Conservation (phyloP, 768 basidiomycete species). For the Neoboletus brunneissimus region DNA sequence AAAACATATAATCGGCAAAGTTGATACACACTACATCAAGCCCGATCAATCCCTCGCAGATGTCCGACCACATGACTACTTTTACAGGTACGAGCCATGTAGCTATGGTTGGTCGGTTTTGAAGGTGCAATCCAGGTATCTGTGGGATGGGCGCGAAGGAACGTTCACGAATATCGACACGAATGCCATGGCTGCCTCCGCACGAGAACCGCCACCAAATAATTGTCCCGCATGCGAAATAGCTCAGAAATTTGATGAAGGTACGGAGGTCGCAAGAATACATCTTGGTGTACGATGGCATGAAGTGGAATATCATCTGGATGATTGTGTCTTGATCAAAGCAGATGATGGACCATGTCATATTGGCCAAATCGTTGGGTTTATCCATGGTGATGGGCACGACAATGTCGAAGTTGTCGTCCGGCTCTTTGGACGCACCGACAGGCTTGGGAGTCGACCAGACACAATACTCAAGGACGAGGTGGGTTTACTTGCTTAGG, state of each 20-base stretch:
- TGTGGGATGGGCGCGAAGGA: slow-evolving; percentile 45
- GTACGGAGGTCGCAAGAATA: slow-evolving; percentile 29
- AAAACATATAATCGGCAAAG: slow-evolving; percentile 50
- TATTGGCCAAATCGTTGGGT: slow-evolving; percentile 50
- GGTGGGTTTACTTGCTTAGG: slow-evolving; percentile 32
- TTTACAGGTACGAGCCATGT: slow-evolving; percentile 48
- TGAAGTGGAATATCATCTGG: slow-evolving; percentile 51
- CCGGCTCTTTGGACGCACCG: slow-evolving; percentile 51
- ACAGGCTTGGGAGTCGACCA: slow-evolving; percentile 38
- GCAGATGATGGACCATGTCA: slow-evolving; percentile 48
- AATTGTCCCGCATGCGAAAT: slow-evolving; percentile 54
- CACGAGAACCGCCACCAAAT: slow-evolving; percentile 36
- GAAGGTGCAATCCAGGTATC: slow-evolving; percentile 38
- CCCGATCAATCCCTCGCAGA: slow-evolving; percentile 25
- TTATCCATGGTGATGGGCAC: slow-evolving; percentile 26
- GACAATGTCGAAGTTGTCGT: slow-evolving; percentile 30
- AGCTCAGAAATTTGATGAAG: slow-evolving; percentile 32
- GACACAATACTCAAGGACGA: slow-evolving; percentile 49
- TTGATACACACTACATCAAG: slow-evolving; percentile 39
- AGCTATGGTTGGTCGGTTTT: not conserved
- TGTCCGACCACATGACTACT: slow-evolving; percentile 43
- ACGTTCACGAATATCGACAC: slow-evolving; percentile 44
- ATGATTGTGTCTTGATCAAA: slow-evolving; percentile 60
- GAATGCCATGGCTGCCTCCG: slow-evolving; percentile 14
- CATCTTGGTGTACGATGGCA: slow-evolving; percentile 44